Evolutionary conservation across 345 rosid species (phyloP), one percentile per base, ranked within the genome.

Genomic region (Euphorbia lathyris): DNA sequence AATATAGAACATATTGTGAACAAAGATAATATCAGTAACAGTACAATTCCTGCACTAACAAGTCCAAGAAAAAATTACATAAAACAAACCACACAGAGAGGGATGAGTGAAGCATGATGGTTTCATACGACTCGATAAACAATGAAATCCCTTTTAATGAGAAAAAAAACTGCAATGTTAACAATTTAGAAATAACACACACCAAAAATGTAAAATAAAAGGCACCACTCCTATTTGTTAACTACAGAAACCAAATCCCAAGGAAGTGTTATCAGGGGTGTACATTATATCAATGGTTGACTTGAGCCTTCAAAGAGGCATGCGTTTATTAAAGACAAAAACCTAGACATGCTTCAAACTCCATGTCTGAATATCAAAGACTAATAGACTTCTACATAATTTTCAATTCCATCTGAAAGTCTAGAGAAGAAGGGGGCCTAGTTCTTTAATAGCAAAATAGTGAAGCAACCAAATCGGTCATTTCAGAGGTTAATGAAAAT

Each of bases 1-100:
- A 55, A 71, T 52, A 60, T n/a, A 66, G 30, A 53, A 2, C 34
- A 57, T 4, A 29, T 26, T 38, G 13, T 38, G 14, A 27, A 10
- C 50, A 17, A 66, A 25, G 14, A 53, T 38, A 80, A 72, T 26
- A 68, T 2, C 22, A 38, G 11, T 36, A 56, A 63, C 5, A 19
- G 2, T 29, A 32, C 32, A 12, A 61, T 68, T 45, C 26, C 57
- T 19, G 22, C 36, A 29, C 20, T 7, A 20, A 19, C 9, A 63
- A 67, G 57, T 65, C 45, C 17, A 47, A 26, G 57, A 2, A 72
- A 70, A 69, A 6, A 65, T 10, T 34, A 52, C 63, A 64, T 38
- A 43, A 36, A 22, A 68, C 25, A 50, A 30, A 32, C 61, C 60
- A 20, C 12, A 23, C 17, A 25, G 40, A 11, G 13, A 26, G 47